phyloP scores from a whole-genome alignment of 2,329 filamentous ascomycete species.

The Sclerotinia minor region DNA sequence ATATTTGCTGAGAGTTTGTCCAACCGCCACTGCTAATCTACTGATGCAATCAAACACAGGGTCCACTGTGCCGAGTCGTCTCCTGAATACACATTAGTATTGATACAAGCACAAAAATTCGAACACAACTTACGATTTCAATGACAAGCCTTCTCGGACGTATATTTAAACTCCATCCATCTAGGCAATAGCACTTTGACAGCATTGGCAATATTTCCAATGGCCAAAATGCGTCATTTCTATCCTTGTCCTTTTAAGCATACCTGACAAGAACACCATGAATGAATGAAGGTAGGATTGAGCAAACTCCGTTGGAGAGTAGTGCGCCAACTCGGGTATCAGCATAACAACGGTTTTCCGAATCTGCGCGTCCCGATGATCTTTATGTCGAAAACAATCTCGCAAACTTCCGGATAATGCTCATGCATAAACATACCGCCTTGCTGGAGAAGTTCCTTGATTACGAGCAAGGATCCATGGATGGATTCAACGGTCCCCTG shows the following conservation, averaged over 20 bases:
- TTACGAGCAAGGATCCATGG: constrained; percentile 88
- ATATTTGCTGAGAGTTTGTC: constrained; percentile 95
- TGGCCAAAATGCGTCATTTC: constrained; percentile 94
- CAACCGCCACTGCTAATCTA: constrained; percentile 90
- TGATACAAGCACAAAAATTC: neutral
- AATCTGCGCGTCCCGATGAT: constrained; percentile 85
- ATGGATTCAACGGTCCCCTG: constrained; percentile 81
- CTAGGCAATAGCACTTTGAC: constrained; percentile 96
- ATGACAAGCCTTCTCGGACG: constrained; percentile 83
- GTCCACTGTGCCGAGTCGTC: constrained; percentile 51
- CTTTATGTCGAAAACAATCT: constrained; percentile 90
- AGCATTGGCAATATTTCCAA: constrained; percentile 93
- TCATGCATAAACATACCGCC: constrained; percentile 99
- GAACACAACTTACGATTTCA: constrained; percentile 64
- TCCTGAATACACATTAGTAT: constrained; percentile 44
- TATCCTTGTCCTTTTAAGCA: constrained; percentile 94
- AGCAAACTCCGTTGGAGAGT: constrained; percentile 88
- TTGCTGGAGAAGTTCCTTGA: constrained; percentile 90
- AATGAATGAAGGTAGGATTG: constrained; percentile 87
- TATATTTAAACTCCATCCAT: constrained; percentile 92
- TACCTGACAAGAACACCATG: constrained; percentile 92
- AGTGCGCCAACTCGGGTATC: constrained; percentile 89
- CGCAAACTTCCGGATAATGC: constrained; percentile 86
- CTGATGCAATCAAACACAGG: constrained; percentile 98
- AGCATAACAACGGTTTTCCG: constrained; percentile 86